Evolutionary conservation across 2,329 filamentous ascomycete species (phyloP).

Genomic region (Pseudogymnoascus sp.): DNA sequence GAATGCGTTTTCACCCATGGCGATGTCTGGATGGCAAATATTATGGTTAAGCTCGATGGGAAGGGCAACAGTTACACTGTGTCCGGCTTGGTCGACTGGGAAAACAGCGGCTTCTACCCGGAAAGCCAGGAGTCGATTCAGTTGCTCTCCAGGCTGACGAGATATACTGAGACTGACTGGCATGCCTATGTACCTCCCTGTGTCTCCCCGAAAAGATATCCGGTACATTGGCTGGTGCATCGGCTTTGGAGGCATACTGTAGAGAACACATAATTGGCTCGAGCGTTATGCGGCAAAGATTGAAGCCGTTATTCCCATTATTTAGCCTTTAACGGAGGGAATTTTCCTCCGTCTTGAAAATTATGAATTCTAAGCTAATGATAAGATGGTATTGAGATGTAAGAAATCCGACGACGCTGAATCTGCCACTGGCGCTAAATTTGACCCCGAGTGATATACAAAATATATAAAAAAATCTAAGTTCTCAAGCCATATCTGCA

Average conservation of each 20-base stretch:
- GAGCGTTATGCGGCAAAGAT: background rate
- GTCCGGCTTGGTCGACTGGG: constrained; percentile 16
- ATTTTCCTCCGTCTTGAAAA: background rate
- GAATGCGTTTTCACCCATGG: constrained; percentile 15
- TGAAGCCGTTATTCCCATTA: background rate
- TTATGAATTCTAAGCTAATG: background rate
- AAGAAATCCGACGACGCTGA: background rate
- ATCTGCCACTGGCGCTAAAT: background rate
- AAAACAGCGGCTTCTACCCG: constrained; percentile 15
- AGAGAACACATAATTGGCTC: background rate
- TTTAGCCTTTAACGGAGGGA: background rate
- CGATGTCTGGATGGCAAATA: constrained; percentile 14
- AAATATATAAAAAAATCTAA: background rate
- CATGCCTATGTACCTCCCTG: constrained; percentile 8
- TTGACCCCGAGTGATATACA: background rate
- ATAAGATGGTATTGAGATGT: background rate
- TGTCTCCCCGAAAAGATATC: constrained; percentile 9
- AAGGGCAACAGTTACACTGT: constrained; percentile 8
- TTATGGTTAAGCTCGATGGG: constrained; percentile 13
- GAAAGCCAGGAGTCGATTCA: constrained; percentile 13
- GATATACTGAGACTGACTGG: constrained; percentile 10
- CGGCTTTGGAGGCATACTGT: constrained; percentile 3
- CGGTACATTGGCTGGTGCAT: background rate
- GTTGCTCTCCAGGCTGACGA: background rate
- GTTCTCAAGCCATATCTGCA: background rate